A percentile compares a stretch with the other conserved stretches of the same genome.
Evolutionary conservation across 2,329 filamentous ascomycete species (phyloP).

Genomic region (Neoarthrinium moseri): DNA sequence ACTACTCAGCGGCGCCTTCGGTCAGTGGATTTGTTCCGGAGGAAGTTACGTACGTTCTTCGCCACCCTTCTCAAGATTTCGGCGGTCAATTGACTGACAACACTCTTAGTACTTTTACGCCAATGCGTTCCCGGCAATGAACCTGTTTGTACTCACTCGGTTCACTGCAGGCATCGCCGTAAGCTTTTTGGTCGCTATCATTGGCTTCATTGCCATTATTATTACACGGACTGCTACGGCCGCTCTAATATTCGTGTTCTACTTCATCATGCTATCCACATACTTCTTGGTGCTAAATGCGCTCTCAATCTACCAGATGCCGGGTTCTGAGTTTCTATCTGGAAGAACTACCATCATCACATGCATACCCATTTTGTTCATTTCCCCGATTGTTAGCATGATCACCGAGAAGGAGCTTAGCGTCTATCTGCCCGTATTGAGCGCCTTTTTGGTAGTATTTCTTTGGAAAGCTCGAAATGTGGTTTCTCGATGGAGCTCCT

Average conservation of each 20-base stretch:
- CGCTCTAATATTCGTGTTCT: conserved; percentile 3
- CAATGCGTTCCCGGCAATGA: conserved; percentile 7
- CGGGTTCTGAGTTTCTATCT: conserved; percentile 1
- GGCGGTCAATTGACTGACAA: too few species aligned
- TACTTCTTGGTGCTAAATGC: conserved; percentile 3
- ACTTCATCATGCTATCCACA: conserved; percentile 5
- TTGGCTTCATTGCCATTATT: conserved; percentile 3
- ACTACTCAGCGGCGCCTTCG: background rate
- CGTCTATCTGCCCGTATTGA: background rate
- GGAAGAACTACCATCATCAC: conserved; percentile 3
- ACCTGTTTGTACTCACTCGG: conserved; percentile 3
- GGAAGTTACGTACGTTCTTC: too few species aligned
- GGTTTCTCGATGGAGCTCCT: conserved; percentile 1
- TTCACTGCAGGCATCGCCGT: conserved; percentile 2
- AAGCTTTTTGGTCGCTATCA: background rate
- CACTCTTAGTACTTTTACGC: conserved; percentile 8
- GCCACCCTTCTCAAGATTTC: too few species aligned
- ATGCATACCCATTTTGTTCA: conserved; percentile 6
- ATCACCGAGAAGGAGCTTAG: background rate
- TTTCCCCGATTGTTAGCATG: conserved; percentile 3
- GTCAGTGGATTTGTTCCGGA: conserved; percentile 2
- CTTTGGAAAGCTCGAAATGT: background rate
- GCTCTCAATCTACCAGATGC: conserved; percentile 4
- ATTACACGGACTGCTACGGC: background rate
- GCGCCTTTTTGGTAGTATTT: background rate